Evolutionary conservation across 2,329 filamentous ascomycete species (phyloP), one percentile per base, ranked within the genome.

Genomic region (Epichloe bromicola): DNA sequence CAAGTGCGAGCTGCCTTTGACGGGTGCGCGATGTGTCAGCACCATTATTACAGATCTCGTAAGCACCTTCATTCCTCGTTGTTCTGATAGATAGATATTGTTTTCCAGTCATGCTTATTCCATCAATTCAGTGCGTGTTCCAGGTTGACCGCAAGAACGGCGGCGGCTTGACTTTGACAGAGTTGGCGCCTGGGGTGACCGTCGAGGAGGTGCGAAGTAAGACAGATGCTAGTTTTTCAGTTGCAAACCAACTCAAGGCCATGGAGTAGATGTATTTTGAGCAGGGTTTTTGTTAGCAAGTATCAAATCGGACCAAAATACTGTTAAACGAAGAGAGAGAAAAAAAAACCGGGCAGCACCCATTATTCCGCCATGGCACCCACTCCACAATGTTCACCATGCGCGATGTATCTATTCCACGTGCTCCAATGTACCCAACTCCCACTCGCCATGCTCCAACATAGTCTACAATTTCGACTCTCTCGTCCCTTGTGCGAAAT

Each of bases 41-140:
- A 84, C 80, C 3, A 84, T 86, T 52, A 85, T 86, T 52, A 86
- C 82, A 0, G 83, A 93, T 57, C 65, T 91, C 62, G 82, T 83
- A 63, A 69, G 79, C 74, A 34, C 3, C 2, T 19, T 26, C 33
- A 33, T 48, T 39, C 20, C 8, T 8, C 19, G 4, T 5, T n/a
- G 6, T 11, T 15, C 30, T 2, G 30, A 11, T 4, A 30, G 3
- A 30, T 11, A 3, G 3, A 30, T 10, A 11, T 30, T 11, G 3
- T 30, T 11, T 30, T 30, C 3, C 30, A 30, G 30, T 40, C 23
- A 23, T 51, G 20, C 41, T 52, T 57, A 57, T 58, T 33, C 44
- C 4, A 15, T 17, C 12, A 33, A 1, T 30, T 11, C 52, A 82
- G 76, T 83, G 82, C 55, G 85, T 89, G 5, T 85, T 86, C 64